Conservation (phyloP, 352 stramenopile species). For the Globisporangium barbulae region DNA sequence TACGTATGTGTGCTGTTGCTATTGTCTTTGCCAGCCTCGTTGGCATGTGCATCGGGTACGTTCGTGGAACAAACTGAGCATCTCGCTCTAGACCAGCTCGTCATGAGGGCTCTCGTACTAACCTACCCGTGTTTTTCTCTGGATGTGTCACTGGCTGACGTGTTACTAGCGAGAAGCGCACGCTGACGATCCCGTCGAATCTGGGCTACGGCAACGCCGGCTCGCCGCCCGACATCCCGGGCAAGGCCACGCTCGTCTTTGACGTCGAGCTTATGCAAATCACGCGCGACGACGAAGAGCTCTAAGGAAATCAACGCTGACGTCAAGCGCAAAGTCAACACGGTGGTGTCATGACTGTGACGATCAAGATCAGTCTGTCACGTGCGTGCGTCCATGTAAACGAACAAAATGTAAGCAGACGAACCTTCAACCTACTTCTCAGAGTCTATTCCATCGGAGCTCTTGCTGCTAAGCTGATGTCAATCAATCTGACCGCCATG, state of each 20-base stretch:
- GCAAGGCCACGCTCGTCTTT: conserved; percentile 94
- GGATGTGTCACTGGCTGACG: neutral
- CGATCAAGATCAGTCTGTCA: no score
- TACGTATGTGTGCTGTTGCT: neutral
- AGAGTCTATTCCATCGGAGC: no score
- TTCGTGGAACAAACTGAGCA: neutral
- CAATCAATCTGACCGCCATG: no score
- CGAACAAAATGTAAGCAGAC: no score
- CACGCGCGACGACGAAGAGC: conserved; percentile 60
- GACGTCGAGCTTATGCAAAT: conserved; percentile 97
- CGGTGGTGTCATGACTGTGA: no score
- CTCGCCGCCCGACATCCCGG: conserved; percentile 91
- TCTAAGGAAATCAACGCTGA: conserved; percentile 22
- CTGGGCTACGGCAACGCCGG: conserved; percentile 94
- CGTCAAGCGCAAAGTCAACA: no score
- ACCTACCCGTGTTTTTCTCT: neutral
- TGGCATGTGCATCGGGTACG: conserved; percentile 10
- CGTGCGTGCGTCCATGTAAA: no score
- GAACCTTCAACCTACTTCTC: no score
- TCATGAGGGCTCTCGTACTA: neutral
- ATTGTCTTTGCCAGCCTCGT: neutral
- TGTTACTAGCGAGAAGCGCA: conserved; percentile 73
- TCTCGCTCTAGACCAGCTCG: neutral
- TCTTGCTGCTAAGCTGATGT: no score
- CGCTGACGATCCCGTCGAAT: conserved; percentile 78